Evolutionary conservation across 192 early-diverging fungal species (phyloP).

Genomic region (Jimgerdemannia flammicorona): DNA sequence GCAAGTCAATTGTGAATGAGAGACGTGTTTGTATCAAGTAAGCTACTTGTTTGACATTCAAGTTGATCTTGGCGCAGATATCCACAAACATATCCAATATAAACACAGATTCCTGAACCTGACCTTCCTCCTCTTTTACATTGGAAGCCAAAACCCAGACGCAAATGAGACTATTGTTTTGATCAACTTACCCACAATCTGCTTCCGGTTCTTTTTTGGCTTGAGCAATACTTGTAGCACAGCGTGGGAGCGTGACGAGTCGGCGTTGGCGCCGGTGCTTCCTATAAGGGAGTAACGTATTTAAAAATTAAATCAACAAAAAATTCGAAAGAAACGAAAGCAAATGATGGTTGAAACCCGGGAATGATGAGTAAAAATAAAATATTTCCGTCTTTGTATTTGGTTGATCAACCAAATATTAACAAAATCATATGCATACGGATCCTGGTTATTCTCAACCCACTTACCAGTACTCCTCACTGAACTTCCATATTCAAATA

Average conservation of each 20-base stretch:
- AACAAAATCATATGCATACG: background rate
- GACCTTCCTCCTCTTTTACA: no score
- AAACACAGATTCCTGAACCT: no score
- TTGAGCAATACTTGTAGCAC: slow-evolving; percentile 92
- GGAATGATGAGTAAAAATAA: background rate
- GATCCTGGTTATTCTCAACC: background rate
- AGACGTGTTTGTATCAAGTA: no score
- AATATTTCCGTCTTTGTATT: background rate
- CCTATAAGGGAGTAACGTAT: slow-evolving; percentile 36
- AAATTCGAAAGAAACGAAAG: no score
- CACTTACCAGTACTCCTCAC: slow-evolving; percentile 85
- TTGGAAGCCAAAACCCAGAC: no score
- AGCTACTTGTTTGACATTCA: no score
- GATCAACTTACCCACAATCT: slow-evolving; percentile 45
- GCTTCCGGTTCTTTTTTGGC: slow-evolving; percentile 57
- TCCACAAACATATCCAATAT: no score
- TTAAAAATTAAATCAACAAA: no score
- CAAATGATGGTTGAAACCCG: no score
- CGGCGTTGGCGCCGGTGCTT: slow-evolving; percentile 89
- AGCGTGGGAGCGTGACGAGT: slow-evolving; percentile 96
- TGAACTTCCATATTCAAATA: slow-evolving; percentile 90
- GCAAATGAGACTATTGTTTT: background rate
- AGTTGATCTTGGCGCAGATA: no score
- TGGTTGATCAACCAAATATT: no score
- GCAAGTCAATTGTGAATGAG: no score